Evolutionary conservation across 1,284 basidiomycete species (phyloP).

Genomic region (Grifola frondosa): DNA sequence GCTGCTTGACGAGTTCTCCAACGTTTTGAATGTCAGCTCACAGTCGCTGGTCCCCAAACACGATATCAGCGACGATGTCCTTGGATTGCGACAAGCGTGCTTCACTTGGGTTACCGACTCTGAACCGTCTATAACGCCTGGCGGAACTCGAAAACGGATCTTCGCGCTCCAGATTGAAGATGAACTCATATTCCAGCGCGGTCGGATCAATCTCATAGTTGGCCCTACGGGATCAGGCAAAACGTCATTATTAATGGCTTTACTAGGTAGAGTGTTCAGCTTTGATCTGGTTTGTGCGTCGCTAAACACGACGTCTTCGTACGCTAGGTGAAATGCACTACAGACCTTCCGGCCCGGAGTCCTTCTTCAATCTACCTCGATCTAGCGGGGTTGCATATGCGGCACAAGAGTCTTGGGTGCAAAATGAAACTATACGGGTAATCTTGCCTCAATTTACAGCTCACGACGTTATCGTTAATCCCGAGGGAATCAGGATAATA

Average conservation of each 20-base stretch:
- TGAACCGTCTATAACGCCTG: conserved; percentile 27
- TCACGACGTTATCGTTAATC: too few relatives aligned
- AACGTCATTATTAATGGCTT: conserved; percentile 50
- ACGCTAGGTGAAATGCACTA: conserved; percentile 57
- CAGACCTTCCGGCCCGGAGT: conserved; percentile 43
- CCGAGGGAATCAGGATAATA: conserved; percentile 46
- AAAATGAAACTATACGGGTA: conserved; percentile 48
- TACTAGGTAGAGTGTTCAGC: conserved; percentile 38
- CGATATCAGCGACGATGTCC: conserved; percentile 18
- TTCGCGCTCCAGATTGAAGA: conserved; percentile 49
- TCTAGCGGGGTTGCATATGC: conserved; percentile 66
- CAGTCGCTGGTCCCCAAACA: too few relatives aligned
- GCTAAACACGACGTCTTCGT: conserved; percentile 8
- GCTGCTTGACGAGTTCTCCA: conserved; percentile 44
- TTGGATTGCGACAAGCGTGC: conserved; percentile 38
- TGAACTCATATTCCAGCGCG: conserved; percentile 55
- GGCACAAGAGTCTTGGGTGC: conserved; percentile 74
- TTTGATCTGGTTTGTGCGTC: conserved; percentile 16
- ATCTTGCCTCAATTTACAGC: too few relatives aligned
- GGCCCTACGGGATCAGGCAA: conserved; percentile 60
- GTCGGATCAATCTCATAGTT: conserved; percentile 58
- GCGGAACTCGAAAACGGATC: conserved; percentile 23
- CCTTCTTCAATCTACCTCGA: conserved; percentile 65
- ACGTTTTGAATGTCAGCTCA: too few relatives aligned
- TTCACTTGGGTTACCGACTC: conserved; percentile 43